phyloP scores from a whole-genome alignment of 2,329 filamentous ascomycete species.

The Talaromyces atroroseus region DNA sequence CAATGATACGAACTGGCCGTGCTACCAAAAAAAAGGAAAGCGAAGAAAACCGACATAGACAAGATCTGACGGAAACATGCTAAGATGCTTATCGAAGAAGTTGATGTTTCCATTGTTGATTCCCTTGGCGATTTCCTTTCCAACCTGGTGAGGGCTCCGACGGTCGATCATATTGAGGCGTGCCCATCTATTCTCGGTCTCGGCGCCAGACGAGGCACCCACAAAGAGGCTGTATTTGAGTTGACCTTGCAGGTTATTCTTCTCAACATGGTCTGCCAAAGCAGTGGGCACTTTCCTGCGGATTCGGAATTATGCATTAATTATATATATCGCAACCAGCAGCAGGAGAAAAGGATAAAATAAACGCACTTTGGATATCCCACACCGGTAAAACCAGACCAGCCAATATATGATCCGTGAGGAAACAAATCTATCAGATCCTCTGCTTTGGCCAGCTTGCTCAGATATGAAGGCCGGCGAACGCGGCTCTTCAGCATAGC shows the following conservation, averaged over 20 bases:
- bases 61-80: conserved; percentile 84
- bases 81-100: conserved; percentile 90
- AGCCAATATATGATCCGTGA: conserved; percentile 79
- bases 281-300: conserved; percentile 73
- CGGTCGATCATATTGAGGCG: conserved; percentile 82
- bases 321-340: neutral
- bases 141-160: conserved; percentile 78
- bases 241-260: conserved; percentile 76
- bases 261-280: conserved; percentile 81
- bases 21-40: neutral
- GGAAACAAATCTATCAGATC: conserved; percentile 78
- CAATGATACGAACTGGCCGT: too few relatives aligned
- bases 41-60: conserved; percentile 56
- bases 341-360: neutral
- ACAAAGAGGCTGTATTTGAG: conserved; percentile 84
- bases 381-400: conserved; percentile 87
- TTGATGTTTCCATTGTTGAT: conserved; percentile 86
- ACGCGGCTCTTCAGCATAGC: conserved; percentile 71
- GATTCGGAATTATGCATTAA: neutral
- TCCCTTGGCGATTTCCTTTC: conserved; percentile 82
- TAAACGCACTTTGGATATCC: conserved; percentile 75
- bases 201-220: conserved; percentile 80
- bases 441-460: conserved; percentile 72
- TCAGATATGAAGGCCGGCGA: conserved; percentile 68
- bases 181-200: conserved; percentile 93